Percentiles rank a stretch among this genome's conserved stretches.
phyloP scores from a whole-genome alignment of 306 rosid genomes.

The Argentina anserina region DNA sequence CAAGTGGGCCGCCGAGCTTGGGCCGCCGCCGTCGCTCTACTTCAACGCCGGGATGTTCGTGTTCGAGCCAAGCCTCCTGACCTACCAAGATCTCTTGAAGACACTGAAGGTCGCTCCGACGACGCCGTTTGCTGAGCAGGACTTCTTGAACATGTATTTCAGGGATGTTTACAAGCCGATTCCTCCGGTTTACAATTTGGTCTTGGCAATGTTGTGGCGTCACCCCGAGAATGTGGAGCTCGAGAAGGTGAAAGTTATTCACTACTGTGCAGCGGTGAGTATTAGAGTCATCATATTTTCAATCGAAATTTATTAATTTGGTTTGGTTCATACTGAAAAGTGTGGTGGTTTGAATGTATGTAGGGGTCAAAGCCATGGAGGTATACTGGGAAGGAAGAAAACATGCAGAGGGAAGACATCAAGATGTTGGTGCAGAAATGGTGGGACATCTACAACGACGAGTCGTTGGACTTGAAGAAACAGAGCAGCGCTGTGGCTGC shows the following conservation, averaged over 20 bases:
- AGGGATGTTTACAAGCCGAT: slow-evolving; percentile 51
- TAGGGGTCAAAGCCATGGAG: slow-evolving; percentile 95
- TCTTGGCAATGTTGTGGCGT: slow-evolving; percentile 78
- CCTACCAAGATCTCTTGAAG: slow-evolving; percentile 41
- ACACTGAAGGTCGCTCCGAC: slow-evolving; percentile 45
- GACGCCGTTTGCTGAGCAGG: slow-evolving; percentile 78
- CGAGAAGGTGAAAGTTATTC: slow-evolving; percentile 54
- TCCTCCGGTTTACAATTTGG: slow-evolving; percentile 51
- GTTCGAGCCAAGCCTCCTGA: slow-evolving; percentile 49
- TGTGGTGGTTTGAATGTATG: no score
- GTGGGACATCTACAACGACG: slow-evolving; percentile 66
- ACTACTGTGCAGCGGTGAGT: slow-evolving; percentile 72
- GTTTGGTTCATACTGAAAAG: no score
- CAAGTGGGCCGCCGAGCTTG: slow-evolving; percentile 51
- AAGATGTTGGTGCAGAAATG: slow-evolving; percentile 64
- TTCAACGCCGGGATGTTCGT: slow-evolving; percentile 88
- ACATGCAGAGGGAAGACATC: slow-evolving; percentile 80
- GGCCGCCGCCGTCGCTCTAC: slow-evolving; percentile 57
- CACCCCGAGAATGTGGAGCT: slow-evolving; percentile 65
- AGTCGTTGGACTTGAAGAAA: slow-evolving; percentile 47
- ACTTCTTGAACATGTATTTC: slow-evolving; percentile 67
- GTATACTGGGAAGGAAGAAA: slow-evolving; percentile 70
- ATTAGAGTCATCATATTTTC: background rate
- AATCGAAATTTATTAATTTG: no score
- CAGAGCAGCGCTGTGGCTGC: background rate